Conservation (phyloP, 306 rosid species). For the Comarum palustre region DNA sequence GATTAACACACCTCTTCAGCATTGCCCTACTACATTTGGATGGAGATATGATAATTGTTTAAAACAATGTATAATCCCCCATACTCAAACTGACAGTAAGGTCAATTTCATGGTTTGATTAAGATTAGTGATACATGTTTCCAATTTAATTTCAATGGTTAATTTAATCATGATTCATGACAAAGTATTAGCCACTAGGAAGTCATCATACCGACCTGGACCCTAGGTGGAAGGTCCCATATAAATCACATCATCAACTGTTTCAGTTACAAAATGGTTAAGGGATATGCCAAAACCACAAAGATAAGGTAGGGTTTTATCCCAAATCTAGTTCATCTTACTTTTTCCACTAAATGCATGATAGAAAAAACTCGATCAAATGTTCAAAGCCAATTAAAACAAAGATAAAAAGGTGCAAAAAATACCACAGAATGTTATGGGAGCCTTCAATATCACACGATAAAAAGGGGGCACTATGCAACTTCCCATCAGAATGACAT, state of each 20-base stretch:
- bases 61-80: not conserved
- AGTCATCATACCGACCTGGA: slow-evolving; percentile 59
- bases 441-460: not conserved
- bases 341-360: slow-evolving; percentile 14
- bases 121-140: not conserved
- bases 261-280: slow-evolving; percentile 49
- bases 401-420: slow-evolving; percentile 21
- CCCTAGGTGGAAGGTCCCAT: slow-evolving; percentile 62
- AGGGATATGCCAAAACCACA: slow-evolving; percentile 33
- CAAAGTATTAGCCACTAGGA: slow-evolving; percentile 49
- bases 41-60: not conserved
- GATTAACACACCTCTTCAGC: no score
- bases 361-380: not conserved
- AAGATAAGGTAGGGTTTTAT: slow-evolving; percentile 28
- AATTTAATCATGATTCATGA: slow-evolving; percentile 3
- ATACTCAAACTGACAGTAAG: not conserved
- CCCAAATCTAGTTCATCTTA: slow-evolving; percentile 33
- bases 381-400: slow-evolving; percentile 7
- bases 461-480: not conserved
- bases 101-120: not conserved
- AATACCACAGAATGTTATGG: slow-evolving; percentile 12
- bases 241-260: slow-evolving; percentile 60
- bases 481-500: not conserved
- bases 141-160: not conserved
- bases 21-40: no score